A percentile compares a stretch with the other conserved stretches of the same genome.
These are phyloP conservation scores for Phoma sp. DNA, from an alignment of 2,329 filamentous ascomycete species.

Conservation along the genomic window DNA sequence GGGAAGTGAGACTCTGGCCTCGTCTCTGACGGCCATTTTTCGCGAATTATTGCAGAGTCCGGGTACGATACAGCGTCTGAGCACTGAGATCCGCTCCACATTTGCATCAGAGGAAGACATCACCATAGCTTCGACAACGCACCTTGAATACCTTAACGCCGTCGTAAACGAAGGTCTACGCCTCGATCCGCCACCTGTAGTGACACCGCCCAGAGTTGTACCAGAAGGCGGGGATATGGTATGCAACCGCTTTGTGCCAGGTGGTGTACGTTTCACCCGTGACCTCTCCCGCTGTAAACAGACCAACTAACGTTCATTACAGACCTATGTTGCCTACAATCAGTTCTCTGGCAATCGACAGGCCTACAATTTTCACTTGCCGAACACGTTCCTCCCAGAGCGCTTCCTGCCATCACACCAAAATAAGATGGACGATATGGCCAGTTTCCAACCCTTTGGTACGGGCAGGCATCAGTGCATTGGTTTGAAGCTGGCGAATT, in stretches of 20 bases:
- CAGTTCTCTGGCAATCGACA: constrained; percentile 37
- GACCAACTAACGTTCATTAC: not conserved
- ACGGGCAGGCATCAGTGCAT: constrained; percentile 37
- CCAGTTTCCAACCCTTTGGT: constrained; percentile 34
- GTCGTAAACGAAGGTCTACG: constrained; percentile 50
- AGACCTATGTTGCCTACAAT: constrained; percentile 40
- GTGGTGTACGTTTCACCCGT: constrained; percentile 19
- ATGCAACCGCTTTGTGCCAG: constrained; percentile 30
- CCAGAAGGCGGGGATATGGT: constrained; percentile 32
- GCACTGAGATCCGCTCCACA: constrained; percentile 28
- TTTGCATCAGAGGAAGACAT: constrained; percentile 37
- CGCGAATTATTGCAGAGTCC: constrained; percentile 41
- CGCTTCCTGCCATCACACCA: constrained; percentile 33
- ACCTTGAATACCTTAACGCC: constrained; percentile 36
- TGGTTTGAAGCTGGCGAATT: constrained; percentile 37
- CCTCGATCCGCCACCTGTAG: constrained; percentile 28
- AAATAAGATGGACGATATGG: constrained; percentile 32
- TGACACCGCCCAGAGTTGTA: constrained; percentile 26
- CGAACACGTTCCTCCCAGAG: constrained; percentile 44
- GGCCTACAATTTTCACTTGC: constrained; percentile 33
- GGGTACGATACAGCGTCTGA: constrained; percentile 32
- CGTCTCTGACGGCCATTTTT: constrained; percentile 44
- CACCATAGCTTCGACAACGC: constrained; percentile 20
- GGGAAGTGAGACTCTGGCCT: constrained; percentile 53
- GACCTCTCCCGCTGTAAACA: not conserved